These are phyloP conservation scores for Pelargonium myrrhifolium DNA, from an alignment of 441 rosid genomes.

Conservation along the genomic window DNA sequence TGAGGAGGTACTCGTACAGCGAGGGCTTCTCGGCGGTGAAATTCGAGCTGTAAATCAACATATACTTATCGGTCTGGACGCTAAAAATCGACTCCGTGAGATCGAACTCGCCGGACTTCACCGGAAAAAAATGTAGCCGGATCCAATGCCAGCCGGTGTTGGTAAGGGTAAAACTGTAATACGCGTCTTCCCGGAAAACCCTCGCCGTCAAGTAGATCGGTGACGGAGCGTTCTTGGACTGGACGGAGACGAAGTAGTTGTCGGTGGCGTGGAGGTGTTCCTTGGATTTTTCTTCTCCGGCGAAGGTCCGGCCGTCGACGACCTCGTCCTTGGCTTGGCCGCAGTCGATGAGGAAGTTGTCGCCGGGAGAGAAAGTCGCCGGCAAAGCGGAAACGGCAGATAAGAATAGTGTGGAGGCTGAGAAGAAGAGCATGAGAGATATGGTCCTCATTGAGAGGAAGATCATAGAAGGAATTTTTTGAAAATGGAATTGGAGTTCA, in stretches of 20 bases:
- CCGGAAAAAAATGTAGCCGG: slow-evolving; percentile 58
- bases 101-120: slow-evolving; percentile 37
- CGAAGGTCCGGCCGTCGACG: background rate
- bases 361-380: background rate
- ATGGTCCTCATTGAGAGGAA: too few species aligned
- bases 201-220: slow-evolving; percentile 57
- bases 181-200: slow-evolving; percentile 48
- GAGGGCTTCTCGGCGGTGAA: slow-evolving; percentile 23
- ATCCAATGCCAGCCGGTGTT: slow-evolving; percentile 72
- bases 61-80: slow-evolving; percentile 45
- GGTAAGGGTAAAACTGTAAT: slow-evolving; percentile 43
- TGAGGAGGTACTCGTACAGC: slow-evolving; percentile 58
- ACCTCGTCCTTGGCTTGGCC: background rate
- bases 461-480: too few species aligned
- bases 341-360: background rate
- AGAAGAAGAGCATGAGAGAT: too few species aligned
- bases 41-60: slow-evolving; percentile 57
- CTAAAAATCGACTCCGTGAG: slow-evolving; percentile 46
- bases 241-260: slow-evolving; percentile 27
- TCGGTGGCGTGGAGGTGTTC: background rate
- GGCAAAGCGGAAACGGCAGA: background rate
- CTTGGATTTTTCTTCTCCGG: background rate
- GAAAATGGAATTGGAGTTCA: too few species aligned
- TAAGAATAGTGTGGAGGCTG: background rate
- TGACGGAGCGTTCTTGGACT: slow-evolving; percentile 46